Conservation (phyloP, 371 early-diverging fungal genomes). For the Dichotomocladium elegans region DNA sequence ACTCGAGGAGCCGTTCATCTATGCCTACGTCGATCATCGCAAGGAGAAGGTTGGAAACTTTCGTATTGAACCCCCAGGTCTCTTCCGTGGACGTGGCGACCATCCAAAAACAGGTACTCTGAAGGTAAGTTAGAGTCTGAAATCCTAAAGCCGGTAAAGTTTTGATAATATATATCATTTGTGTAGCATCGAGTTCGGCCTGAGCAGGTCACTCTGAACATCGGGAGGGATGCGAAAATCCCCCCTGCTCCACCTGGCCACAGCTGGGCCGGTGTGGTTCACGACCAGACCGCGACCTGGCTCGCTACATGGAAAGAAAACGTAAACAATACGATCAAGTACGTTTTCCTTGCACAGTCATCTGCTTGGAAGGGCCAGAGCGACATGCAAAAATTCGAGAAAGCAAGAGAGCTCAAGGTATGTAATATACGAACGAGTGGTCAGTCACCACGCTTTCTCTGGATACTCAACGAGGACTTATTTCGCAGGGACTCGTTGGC, state of each 20-base stretch:
- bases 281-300: constrained; percentile 95
- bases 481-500: constrained; percentile 58
- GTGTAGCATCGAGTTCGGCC: constrained; percentile 76
- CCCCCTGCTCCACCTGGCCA: constrained; percentile 90
- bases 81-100: constrained; percentile 95
- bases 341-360: constrained; percentile 90
- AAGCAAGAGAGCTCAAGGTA: constrained; percentile 87
- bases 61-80: constrained; percentile 93
- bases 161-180: too few relatives aligned
- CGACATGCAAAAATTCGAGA: constrained; percentile 95
- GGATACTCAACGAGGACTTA: too few relatives aligned
- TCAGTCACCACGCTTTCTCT: too few relatives aligned
- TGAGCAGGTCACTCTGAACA: constrained; percentile 92
- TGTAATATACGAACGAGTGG: neutral
- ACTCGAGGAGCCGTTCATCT: constrained; percentile 75
- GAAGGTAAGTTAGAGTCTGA: constrained; percentile 78
- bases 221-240: constrained; percentile 73
- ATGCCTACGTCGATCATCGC: constrained; percentile 81
- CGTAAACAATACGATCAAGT: constrained; percentile 87
- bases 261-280: constrained; percentile 82
- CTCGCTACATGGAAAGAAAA: constrained; percentile 98
- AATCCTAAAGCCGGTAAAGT: too few relatives aligned
- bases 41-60: constrained; percentile 97
- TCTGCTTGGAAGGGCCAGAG: constrained; percentile 94
- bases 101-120: constrained; percentile 94